Conservation (phyloP, 352 stramenopile genomes). For the Phytophthora litchii region DNA sequence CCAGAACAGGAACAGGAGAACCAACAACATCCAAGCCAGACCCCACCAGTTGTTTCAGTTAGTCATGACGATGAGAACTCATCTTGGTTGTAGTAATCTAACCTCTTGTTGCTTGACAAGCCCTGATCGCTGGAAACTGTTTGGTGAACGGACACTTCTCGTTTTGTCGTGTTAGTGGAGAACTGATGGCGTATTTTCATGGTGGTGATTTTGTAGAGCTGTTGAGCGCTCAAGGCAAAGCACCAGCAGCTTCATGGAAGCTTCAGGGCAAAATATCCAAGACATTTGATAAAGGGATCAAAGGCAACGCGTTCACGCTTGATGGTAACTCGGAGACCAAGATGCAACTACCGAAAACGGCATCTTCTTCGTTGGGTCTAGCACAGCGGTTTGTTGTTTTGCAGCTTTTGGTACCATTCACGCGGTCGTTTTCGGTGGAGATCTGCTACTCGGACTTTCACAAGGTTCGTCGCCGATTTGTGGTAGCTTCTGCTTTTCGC, state of each 20-base stretch:
- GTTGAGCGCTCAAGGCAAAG: slow-evolving; percentile 78
- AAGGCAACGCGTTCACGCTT: slow-evolving; percentile 78
- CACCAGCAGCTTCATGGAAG: slow-evolving; percentile 70
- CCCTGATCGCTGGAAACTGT: slow-evolving; percentile 10
- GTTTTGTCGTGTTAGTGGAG: slow-evolving; percentile 23
- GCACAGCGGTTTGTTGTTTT: slow-evolving; percentile 80
- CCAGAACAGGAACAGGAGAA: slow-evolving; percentile 12
- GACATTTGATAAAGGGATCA: slow-evolving; percentile 82
- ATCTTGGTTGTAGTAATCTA: slow-evolving; percentile 39
- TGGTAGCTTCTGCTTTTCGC: slow-evolving; percentile 82
- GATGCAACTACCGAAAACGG: slow-evolving; percentile 78
- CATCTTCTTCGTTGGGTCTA: slow-evolving; percentile 49
- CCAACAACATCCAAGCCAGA: slow-evolving; percentile 4
- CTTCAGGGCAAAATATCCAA: slow-evolving; percentile 80
- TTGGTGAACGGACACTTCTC: slow-evolving; percentile 28
- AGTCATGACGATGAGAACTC: slow-evolving; percentile 19
- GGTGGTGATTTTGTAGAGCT: slow-evolving; percentile 84
- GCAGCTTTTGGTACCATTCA: slow-evolving; percentile 67
- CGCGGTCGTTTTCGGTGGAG: slow-evolving; percentile 74
- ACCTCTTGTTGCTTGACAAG: slow-evolving; percentile 4
- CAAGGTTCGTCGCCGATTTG: slow-evolving; percentile 71
- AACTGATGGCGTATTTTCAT: slow-evolving; percentile 72
- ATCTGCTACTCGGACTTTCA: slow-evolving; percentile 82
- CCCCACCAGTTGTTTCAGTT: slow-evolving; percentile 7
- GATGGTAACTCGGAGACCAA: slow-evolving; percentile 78